phyloP scores from a whole-genome alignment of 257 asterid genomes.

The Ilex aquifolium region DNA sequence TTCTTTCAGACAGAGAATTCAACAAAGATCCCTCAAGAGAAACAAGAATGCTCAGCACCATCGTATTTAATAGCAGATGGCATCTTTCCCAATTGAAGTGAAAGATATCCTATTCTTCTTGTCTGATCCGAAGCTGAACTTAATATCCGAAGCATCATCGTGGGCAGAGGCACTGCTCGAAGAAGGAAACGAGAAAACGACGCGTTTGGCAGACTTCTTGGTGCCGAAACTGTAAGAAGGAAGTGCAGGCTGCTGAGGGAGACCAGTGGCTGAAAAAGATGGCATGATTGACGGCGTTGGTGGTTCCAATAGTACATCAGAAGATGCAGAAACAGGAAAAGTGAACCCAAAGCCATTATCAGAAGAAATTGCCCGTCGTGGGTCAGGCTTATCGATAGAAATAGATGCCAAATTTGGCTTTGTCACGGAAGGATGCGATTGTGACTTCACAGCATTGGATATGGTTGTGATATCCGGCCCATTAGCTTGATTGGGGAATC shows the following conservation, averaged over 20 bases:
- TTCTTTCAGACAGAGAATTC: too few relatives aligned
- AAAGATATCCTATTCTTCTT: slow-evolving; percentile 51
- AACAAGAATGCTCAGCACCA: not conserved
- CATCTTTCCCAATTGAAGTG: slow-evolving; percentile 44
- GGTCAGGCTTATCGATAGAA: slow-evolving; percentile 38
- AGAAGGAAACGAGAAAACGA: slow-evolving; percentile 76
- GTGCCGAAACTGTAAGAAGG: slow-evolving; percentile 66
- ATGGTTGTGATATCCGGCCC: slow-evolving; percentile 30
- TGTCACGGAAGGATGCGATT: slow-evolving; percentile 20
- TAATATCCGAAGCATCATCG: slow-evolving; percentile 39
- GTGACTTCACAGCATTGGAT: slow-evolving; percentile 27
- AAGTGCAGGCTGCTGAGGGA: slow-evolving; percentile 28
- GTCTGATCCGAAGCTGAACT: slow-evolving; percentile 72
- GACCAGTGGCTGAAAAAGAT: slow-evolving; percentile 23
- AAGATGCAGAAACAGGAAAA: slow-evolving; percentile 60
- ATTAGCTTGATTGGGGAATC: slow-evolving; percentile 29
- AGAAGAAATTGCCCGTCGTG: slow-evolving; percentile 19
- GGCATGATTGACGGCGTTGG: slow-evolving; percentile 85
- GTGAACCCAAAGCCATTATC: slow-evolving; percentile 61
- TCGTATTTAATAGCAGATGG: slow-evolving; percentile 41
- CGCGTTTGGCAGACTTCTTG: slow-evolving; percentile 33
- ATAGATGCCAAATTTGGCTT: slow-evolving; percentile 54
- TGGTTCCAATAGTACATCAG: slow-evolving; percentile 62
- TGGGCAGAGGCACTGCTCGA: slow-evolving; percentile 32
- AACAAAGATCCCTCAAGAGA: too few relatives aligned